A percentile compares a stretch with the other conserved stretches of the same genome.
Conservation (phyloP, 306 rosid genomes). For the Fagus sylvatica region DNA sequence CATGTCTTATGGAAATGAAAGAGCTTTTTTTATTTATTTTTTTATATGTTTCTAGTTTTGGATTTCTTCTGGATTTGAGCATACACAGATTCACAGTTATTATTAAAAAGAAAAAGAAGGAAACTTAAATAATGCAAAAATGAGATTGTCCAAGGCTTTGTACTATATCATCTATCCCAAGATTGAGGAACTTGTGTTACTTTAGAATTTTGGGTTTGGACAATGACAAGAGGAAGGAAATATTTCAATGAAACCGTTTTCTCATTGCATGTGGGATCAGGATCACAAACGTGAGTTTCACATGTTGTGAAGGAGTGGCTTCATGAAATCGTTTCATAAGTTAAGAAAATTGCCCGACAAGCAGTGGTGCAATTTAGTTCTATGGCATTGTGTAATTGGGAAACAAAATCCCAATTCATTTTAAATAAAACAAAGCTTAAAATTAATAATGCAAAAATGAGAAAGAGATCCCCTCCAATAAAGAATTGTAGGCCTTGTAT, state of each 20-base stretch:
- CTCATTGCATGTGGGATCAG: too few relatives aligned
- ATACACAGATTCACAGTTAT: neutral
- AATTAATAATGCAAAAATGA: neutral
- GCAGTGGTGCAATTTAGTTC: too few relatives aligned
- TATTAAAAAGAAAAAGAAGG: neutral
- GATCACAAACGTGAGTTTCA: too few relatives aligned
- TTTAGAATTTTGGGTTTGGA: too few relatives aligned
- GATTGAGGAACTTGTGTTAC: neutral
- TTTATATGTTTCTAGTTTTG: conserved; percentile 16
- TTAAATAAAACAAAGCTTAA: neutral
- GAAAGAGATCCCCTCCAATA: neutral
- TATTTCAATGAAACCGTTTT: too few relatives aligned
- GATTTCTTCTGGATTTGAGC: conserved; percentile 27
- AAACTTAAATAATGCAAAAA: neutral
- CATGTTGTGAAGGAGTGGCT: too few relatives aligned
- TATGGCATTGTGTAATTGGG: too few relatives aligned
- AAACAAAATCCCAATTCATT: too few relatives aligned
- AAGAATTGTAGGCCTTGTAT: neutral
- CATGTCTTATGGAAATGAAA: conserved; percentile 23
- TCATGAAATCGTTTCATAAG: too few relatives aligned
- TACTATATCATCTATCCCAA: neutral
- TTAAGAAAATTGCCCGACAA: too few relatives aligned
- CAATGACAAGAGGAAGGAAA: too few relatives aligned
- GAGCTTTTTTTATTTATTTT: conserved; percentile 6
- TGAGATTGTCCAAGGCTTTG: neutral